Conservation (phyloP, 73 alveolate genomes). For the Uronychia binucleata region DNA sequence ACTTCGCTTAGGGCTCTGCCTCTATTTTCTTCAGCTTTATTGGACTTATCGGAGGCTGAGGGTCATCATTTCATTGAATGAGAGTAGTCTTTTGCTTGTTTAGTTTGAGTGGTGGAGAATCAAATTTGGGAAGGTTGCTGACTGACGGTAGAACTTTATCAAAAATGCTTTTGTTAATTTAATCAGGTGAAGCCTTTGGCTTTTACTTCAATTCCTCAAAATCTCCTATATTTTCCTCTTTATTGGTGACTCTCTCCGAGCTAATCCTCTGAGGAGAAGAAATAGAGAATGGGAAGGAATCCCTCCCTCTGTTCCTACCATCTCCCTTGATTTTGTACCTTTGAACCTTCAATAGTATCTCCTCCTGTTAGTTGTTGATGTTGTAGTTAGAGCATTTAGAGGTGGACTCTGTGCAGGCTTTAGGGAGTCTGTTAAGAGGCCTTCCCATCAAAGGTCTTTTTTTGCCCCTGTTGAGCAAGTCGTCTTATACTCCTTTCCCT, state of each 20-base stretch:
- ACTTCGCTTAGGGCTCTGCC: background rate
- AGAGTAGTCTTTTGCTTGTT: no score
- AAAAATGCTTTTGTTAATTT: no score
- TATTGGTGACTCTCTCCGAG: background rate
- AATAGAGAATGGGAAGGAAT: background rate
- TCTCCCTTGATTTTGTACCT: background rate
- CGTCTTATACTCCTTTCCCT: background rate
- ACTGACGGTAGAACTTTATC: no score
- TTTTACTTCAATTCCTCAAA: background rate
- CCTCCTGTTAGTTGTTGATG: background rate
- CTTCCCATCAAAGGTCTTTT: background rate
- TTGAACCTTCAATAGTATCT: background rate
- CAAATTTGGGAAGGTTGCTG: no score
- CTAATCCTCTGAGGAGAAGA: background rate
- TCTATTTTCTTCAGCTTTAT: no score
- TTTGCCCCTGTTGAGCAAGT: no score
- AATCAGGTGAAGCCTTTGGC: no score
- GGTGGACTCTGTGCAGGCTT: background rate
- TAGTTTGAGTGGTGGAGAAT: no score
- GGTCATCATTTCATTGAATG: no score
- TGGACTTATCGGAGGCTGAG: background rate
- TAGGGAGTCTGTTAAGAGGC: background rate
- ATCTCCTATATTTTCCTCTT: background rate
- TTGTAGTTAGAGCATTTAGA: background rate
- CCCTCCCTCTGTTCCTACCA: background rate